Conservation (phyloP, 2,329 filamentous ascomycete species). For the Cordyceps cateniannulata region DNA sequence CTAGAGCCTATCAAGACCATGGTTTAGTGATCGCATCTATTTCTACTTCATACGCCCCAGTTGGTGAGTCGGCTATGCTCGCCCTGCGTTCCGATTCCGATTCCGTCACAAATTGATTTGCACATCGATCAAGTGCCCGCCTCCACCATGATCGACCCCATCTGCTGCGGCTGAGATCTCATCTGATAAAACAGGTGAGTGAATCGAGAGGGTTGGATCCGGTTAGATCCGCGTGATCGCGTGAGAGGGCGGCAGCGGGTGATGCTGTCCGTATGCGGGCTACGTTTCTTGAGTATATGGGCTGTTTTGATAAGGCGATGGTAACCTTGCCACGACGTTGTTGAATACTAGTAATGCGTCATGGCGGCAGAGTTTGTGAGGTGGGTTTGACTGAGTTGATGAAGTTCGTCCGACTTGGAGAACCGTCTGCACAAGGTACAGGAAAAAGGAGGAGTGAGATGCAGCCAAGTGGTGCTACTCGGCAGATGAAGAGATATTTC, state of each 20-base stretch:
- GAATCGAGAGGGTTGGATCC: not conserved
- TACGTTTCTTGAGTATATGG: not conserved
- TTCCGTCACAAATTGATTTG: not conserved
- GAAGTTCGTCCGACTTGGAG: no score
- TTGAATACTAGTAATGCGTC: not conserved
- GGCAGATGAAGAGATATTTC: not conserved
- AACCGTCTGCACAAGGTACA: no score
- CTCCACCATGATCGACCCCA: not conserved
- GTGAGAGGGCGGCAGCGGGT: not conserved
- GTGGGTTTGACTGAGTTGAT: no score
- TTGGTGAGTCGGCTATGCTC: not conserved
- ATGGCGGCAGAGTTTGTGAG: no score
- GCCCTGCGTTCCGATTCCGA: not conserved
- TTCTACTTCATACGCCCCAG: not conserved
- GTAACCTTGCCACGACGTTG: not conserved
- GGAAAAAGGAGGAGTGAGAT: no score
- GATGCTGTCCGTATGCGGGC: not conserved
- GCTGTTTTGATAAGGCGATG: not conserved
- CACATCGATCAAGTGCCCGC: not conserved
- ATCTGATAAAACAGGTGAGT: constrained; percentile 16
- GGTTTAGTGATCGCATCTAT: not conserved
- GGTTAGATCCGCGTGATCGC: not conserved
- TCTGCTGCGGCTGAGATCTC: not conserved
- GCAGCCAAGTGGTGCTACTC: no score
- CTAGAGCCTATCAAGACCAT: no score